Evolutionary conservation across 306 rosid genomes (phyloP), one percentile per base, ranked within the genome.

Genomic region (Myrica gale): DNA sequence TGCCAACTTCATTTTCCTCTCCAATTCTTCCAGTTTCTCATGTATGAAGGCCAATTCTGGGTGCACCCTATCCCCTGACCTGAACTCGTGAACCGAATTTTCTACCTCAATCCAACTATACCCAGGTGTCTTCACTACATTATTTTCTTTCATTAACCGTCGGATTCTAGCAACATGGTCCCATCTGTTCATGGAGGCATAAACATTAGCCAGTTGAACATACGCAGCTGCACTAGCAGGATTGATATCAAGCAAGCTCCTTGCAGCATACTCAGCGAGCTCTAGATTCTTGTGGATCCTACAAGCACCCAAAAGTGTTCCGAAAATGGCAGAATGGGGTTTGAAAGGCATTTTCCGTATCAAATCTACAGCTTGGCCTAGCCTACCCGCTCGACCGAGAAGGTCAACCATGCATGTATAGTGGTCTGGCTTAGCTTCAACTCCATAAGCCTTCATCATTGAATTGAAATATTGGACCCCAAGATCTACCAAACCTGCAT

Each of bases 251-350:
- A 26, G 32, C 82, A 92, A 82, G 65, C 83, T 87, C 74, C 80
- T 84, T 46, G 97, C 97, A 6, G 97, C 94, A 83, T 86, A 90
- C 80, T 87, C 96, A 7, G 92, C 97, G 41, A 92, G 58, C 79
- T 85, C 84, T 26, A 87, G 75, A 83, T 89, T 90, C 79, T 87
- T 87, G 80, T 87, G 91, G 62, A 86, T 84, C 79, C 97, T 81
- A 82, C 94, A 92, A 71, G 97, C 97, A 32, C 92, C 93, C 79
- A 90, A 71, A 73, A 92, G 94, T n/a, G 96, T 87, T 32, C 96
- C 96, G n/a, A 84, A 92, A 76, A 87, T 89, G n/a, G 91, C 91
- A 19, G 83, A 80, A 83, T 90, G 91, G 15, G 96, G 94, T 70
- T 77, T 84, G 75, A 92, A 87, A 72, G 92, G 88, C 90, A 90